These are phyloP conservation scores for Fusarium palustre DNA, from an alignment of 2,329 filamentous ascomycete genomes.

Conservation along the genomic window DNA sequence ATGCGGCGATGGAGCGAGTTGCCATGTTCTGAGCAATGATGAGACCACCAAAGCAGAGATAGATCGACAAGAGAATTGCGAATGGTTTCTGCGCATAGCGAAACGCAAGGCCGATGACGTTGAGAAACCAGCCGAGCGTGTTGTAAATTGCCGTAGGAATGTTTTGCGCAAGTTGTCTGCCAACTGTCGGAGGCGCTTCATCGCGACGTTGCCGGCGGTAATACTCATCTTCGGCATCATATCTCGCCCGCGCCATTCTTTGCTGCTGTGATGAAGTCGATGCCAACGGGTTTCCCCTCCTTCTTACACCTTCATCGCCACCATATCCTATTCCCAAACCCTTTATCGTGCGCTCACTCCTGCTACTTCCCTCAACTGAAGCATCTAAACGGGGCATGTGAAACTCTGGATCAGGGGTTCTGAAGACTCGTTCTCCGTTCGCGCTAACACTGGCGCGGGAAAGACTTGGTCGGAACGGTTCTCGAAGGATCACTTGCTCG, in stretches of 20 bases:
- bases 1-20: constrained; percentile 68
- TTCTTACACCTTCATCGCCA: constrained; percentile 46
- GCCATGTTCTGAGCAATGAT: constrained; percentile 72
- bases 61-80: constrained; percentile 69
- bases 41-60: constrained; percentile 68
- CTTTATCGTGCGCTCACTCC: constrained; percentile 52
- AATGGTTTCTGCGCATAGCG: constrained; percentile 73
- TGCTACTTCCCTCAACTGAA: constrained; percentile 52
- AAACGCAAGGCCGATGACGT: constrained; percentile 69
- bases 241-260: constrained; percentile 31
- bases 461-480: constrained; percentile 67
- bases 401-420: constrained; percentile 63
- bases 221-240: constrained; percentile 34
- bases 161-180: constrained; percentile 51
- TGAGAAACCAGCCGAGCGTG: constrained; percentile 62
- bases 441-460: constrained; percentile 52
- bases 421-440: constrained; percentile 41
- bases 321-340: constrained; percentile 41
- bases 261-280: constrained; percentile 46
- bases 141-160: constrained; percentile 56
- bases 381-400: constrained; percentile 64
- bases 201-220: constrained; percentile 20
- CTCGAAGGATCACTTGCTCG: constrained; percentile 65
- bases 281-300: constrained; percentile 34
- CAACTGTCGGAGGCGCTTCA: constrained; percentile 36